These are phyloP conservation scores for Tolypocladium album DNA, from an alignment of 2,329 filamentous ascomycete genomes.

Conservation along the genomic window DNA sequence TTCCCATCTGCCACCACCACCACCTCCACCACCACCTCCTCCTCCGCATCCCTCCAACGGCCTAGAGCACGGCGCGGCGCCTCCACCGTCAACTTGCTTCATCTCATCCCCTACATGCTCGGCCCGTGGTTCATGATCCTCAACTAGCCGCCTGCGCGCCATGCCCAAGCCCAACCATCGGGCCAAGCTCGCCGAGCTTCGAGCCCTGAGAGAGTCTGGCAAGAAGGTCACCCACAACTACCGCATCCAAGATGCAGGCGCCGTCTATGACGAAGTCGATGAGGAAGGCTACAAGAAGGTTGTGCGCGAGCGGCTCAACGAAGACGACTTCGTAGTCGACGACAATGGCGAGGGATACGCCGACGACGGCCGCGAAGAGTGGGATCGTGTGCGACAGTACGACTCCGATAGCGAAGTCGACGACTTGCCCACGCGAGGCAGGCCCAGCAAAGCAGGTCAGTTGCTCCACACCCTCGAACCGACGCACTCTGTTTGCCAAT, in stretches of 20 bases:
- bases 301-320: constrained; percentile 74
- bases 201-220: constrained; percentile 73
- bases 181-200: constrained; percentile 63
- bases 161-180: constrained; percentile 29
- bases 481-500: neutral
- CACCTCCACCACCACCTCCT: too few species aligned
- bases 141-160: constrained; percentile 7
- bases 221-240: constrained; percentile 87
- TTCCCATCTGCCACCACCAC: neutral
- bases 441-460: constrained; percentile 41
- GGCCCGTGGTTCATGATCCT: constrained; percentile 5
- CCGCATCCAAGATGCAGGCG: constrained; percentile 71
- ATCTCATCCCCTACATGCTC: neutral
- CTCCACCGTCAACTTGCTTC: neutral
- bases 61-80: neutral
- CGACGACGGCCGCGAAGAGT: constrained; percentile 91
- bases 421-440: constrained; percentile 27
- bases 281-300: constrained; percentile 97
- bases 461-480: neutral
- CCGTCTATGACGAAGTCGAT: constrained; percentile 91
- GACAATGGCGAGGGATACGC: constrained; percentile 96
- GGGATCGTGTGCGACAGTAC: constrained; percentile 63
- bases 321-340: constrained; percentile 97
- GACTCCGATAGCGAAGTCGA: constrained; percentile 61
- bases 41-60: neutral